These are phyloP conservation scores for Nitzschia inconspicua DNA, from an alignment of 108 stramenopile species.

Conservation along the genomic window DNA sequence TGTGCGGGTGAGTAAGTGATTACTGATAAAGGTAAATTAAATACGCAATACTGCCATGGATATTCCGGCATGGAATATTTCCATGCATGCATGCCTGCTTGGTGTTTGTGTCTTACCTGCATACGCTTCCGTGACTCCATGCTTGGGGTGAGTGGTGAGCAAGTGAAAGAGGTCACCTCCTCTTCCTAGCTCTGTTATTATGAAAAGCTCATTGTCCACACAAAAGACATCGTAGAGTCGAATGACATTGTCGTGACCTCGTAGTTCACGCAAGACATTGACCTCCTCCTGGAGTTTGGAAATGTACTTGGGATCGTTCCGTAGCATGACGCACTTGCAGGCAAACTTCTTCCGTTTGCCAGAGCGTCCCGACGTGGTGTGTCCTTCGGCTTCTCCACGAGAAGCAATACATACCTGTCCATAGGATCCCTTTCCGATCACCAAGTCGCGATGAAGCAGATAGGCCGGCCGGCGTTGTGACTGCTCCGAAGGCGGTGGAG, in stretches of 20 bases:
- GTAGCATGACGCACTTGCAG: constrained; percentile 87
- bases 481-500: constrained; percentile 32
- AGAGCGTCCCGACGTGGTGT: constrained; percentile 33
- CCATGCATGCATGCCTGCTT: not conserved
- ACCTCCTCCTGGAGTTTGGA: constrained; percentile 92
- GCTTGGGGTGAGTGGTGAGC: constrained; percentile 89
- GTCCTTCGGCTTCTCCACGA: constrained; percentile 79
- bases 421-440: constrained; percentile 89
- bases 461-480: constrained; percentile 79
- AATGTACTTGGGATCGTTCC: constrained; percentile 91
- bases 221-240: constrained; percentile 78
- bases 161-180: constrained; percentile 90
- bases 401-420: constrained; percentile 92
- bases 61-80: no score
- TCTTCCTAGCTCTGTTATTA: constrained; percentile 88
- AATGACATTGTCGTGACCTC: constrained; percentile 79
- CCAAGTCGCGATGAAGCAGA: constrained; percentile 83
- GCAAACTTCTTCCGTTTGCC: constrained; percentile 91
- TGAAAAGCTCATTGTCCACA: constrained; percentile 72
- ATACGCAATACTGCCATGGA: no score
- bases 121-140: constrained; percentile 90
- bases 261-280: constrained; percentile 81
- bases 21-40: constrained; percentile 3
- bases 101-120: constrained; percentile 53
- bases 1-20: constrained; percentile 1